phyloP scores from a whole-genome alignment of 139 green algal genomes.

The Haematococcus lacustris region DNA sequence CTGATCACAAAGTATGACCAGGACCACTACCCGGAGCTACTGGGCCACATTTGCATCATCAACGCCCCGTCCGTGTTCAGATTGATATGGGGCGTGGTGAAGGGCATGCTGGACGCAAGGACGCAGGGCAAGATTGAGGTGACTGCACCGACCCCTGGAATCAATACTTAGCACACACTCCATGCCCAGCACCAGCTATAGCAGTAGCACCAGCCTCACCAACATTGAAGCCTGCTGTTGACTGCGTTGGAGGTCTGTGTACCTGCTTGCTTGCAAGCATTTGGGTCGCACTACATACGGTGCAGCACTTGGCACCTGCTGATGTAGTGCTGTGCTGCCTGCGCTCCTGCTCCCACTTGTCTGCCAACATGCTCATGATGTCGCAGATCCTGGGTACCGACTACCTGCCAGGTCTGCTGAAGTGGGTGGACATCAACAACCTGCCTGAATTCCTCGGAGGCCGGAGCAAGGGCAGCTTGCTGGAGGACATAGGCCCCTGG shows the following conservation, averaged over 20 bases:
- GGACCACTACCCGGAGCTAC: conserved; percentile 83
- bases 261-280: neutral
- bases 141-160: too few species aligned
- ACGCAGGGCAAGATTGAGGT: conserved; percentile 82
- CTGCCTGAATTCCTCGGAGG: conserved; percentile 77
- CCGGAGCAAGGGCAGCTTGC: conserved; percentile 33
- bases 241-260: neutral
- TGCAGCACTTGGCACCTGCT: too few species aligned
- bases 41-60: conserved; percentile 78
- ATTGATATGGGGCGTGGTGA: conserved; percentile 61
- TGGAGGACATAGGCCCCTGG: conserved; percentile 81
- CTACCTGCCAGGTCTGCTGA: conserved; percentile 63
- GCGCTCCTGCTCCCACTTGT: too few species aligned
- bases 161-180: too few species aligned
- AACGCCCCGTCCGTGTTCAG: conserved; percentile 75
- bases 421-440: conserved; percentile 66
- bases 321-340: too few species aligned
- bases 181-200: too few species aligned
- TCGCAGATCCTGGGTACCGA: conserved; percentile 59
- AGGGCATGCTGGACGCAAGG: conserved; percentile 64
- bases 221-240: neutral
- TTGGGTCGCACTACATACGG: too few species aligned
- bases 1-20: conserved; percentile 48
- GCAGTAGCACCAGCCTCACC: neutral
- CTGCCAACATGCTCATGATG: neutral